Evolutionary conservation across 1,284 basidiomycete genomes (phyloP), one percentile per base, ranked within the genome.

Genomic region (Pseudozyma hubeiensis): DNA sequence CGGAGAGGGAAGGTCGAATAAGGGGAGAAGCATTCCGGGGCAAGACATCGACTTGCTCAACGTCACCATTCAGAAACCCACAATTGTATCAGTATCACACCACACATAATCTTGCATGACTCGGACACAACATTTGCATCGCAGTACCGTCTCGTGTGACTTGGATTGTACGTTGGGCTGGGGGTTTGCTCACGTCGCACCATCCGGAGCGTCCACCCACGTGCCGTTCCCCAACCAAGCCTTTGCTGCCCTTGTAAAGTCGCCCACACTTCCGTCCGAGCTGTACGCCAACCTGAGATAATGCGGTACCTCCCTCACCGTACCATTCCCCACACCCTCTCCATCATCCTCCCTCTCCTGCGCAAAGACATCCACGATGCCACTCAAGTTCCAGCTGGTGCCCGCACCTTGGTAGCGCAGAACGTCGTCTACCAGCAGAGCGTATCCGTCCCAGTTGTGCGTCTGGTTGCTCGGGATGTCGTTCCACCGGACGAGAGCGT

Each of bases 401-500:
- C 87, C 89, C 3, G 85, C 80, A 5, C 93, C 92, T 17, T 87
- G 83, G 80, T 91, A 93, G 62, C 91, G 87, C 80, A 93, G 88
- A 0, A 95, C 93, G 76, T 94, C 93, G 81, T 95, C 92, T 8
- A 95, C 88, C 9, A 95, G 87, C 39, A 95, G 87, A 0, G 89
- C 86, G 78, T 92, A 93, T 0, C 90, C 90, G 77, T 91, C 89
- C 91, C 90, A 93, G 6, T 75, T 64, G 53, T 79, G 53, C 2
- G 30, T 34, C 30, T 83, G 74, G 10, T 86, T 82, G 0, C 87
- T 84, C 0, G 85, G 82, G n/a, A 92, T 86, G 0, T 85, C 74
- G 44, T 86, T 86, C 93, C 93, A 94, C 2, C 92, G 87, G 62
- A 80, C 77, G 44, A 44, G 34, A 35, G 64, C 57, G 40, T 34